These are phyloP conservation scores for Pichia cephalocereana DNA, from an alignment of 805 yeast species.

Conservation along the genomic window DNA sequence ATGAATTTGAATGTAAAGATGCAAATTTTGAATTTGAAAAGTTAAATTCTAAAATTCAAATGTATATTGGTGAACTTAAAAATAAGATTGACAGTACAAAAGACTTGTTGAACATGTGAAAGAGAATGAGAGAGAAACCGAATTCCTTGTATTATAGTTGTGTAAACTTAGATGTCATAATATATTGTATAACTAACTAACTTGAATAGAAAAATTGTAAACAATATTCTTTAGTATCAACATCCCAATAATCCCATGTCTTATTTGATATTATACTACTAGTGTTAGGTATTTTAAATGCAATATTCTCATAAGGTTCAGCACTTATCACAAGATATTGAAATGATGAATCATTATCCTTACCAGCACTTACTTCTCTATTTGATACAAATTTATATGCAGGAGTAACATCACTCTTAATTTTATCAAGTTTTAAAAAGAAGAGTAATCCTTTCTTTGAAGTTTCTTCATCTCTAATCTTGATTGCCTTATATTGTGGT, in stretches of 20 bases:
- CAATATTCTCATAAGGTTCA: slow-evolving; percentile 82
- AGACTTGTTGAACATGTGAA: neutral
- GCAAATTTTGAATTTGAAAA: slow-evolving; percentile 45
- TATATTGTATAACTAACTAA: neutral
- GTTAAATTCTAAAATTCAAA: slow-evolving; percentile 44
- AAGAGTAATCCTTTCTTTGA: slow-evolving; percentile 57
- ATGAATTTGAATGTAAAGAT: slow-evolving; percentile 43
- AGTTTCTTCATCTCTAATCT: slow-evolving; percentile 55
- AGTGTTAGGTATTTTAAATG: slow-evolving; percentile 53
- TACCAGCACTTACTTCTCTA: slow-evolving; percentile 48
- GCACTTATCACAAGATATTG: slow-evolving; percentile 77
- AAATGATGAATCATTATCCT: slow-evolving; percentile 35
- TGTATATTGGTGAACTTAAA: slow-evolving; percentile 44
- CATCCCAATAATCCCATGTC: slow-evolving; percentile 70
- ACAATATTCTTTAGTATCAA: slow-evolving; percentile 56
- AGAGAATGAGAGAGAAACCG: too few relatives aligned
- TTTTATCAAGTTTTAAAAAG: slow-evolving; percentile 46
- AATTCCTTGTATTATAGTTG: too few relatives aligned
- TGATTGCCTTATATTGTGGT: slow-evolving; percentile 62
- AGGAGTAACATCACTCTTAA: slow-evolving; percentile 41
- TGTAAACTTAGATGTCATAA: too few relatives aligned
- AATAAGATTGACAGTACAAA: slow-evolving; percentile 20
- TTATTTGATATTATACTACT: slow-evolving; percentile 38
- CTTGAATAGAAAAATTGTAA: slow-evolving; percentile 54
- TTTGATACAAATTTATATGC: slow-evolving; percentile 68